Conservation (phyloP, 495 filamentous ascomycete genomes). For the Podospora fimiseda region DNA sequence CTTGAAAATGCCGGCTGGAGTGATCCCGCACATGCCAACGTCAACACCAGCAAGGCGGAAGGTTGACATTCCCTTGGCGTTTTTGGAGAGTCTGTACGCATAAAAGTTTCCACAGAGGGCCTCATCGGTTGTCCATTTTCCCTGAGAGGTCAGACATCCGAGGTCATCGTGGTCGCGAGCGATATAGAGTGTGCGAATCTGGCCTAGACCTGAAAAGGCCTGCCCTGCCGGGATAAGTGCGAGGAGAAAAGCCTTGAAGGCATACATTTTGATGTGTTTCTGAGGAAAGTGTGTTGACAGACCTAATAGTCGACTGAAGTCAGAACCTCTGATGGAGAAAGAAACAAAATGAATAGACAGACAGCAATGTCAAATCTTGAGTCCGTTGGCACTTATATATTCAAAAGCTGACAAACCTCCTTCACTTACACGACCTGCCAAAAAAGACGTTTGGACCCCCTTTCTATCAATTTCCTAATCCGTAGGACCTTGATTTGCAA, state of each 20-base stretch:
- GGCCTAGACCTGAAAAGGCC: slow-evolving; percentile 8
- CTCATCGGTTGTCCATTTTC: slow-evolving; percentile 12
- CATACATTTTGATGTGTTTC: background rate
- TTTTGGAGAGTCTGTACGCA: background rate
- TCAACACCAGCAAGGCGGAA: background rate
- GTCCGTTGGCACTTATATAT: too few relatives aligned
- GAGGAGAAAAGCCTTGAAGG: background rate
- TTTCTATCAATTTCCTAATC: too few relatives aligned
- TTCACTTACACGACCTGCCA: too few relatives aligned
- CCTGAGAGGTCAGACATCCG: slow-evolving; percentile 11
- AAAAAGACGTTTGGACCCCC: too few relatives aligned
- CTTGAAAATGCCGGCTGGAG: background rate
- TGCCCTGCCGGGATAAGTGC: background rate
- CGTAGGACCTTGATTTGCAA: background rate
- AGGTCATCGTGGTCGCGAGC: slow-evolving; percentile 5
- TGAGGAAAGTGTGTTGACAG: too few relatives aligned
- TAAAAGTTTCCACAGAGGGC: slow-evolving; percentile 7
- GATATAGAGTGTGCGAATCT: slow-evolving; percentile 12
- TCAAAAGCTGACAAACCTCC: too few relatives aligned
- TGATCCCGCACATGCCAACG: slow-evolving; percentile 3
- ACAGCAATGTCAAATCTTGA: too few relatives aligned
- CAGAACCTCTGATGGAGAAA: too few relatives aligned
- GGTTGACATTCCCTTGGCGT: background rate
- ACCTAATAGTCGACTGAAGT: too few relatives aligned
- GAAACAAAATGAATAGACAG: too few relatives aligned